phyloP scores from a whole-genome alignment of 495 filamentous ascomycete species.

The Trichoderma gamsii region DNA sequence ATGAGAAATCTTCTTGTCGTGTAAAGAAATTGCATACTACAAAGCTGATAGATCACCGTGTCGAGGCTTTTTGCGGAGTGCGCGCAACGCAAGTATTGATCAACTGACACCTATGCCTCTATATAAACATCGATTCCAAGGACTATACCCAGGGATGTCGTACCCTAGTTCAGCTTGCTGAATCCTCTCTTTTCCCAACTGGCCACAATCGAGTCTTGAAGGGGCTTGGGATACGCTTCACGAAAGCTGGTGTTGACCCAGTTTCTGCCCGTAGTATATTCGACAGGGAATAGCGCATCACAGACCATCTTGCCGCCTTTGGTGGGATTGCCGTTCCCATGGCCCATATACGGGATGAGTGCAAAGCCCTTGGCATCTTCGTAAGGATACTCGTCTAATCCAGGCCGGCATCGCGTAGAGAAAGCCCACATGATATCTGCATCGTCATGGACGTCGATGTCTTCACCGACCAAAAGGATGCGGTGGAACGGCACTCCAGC shows the following conservation, averaged over 20 bases:
- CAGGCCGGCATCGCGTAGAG: constrained; percentile 35
- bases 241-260: background rate
- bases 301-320: background rate
- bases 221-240: background rate
- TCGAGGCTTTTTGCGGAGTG: too few species aligned
- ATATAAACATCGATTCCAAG: too few species aligned
- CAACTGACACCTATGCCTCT: too few species aligned
- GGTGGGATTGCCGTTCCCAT: background rate
- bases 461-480: background rate
- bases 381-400: constrained; percentile 32
- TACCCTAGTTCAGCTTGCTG: background rate
- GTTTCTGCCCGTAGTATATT: background rate
- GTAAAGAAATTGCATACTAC: too few species aligned
- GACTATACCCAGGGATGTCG: background rate
- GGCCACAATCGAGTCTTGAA: background rate
- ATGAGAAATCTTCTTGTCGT: too few species aligned
- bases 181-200: background rate
- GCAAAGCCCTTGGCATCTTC: constrained; percentile 37
- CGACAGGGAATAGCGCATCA: background rate
- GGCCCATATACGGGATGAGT: constrained; percentile 30
- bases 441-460: constrained; percentile 20
- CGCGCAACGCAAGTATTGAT: too few species aligned
- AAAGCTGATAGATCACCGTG: too few species aligned
- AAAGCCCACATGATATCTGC: constrained; percentile 41
- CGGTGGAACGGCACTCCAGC: background rate